phyloP scores from a whole-genome alignment of 208 protist genomes.

The Acanthamoeba polyphaga region DNA sequence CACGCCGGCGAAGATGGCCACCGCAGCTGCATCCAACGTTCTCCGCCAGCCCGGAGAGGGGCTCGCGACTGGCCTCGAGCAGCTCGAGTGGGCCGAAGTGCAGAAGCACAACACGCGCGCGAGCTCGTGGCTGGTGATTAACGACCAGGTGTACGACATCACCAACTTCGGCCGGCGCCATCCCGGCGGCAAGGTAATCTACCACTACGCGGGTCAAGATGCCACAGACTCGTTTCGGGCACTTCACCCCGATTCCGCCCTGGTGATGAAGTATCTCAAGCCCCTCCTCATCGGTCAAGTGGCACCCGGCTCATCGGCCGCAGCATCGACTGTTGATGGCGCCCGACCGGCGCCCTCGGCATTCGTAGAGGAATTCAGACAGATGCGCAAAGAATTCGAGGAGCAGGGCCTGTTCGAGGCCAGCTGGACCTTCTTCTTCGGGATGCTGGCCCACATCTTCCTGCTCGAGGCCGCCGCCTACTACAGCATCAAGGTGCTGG shows the following conservation, averaged over 20 bases:
- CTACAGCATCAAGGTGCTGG: neutral
- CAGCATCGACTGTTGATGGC: too few species aligned
- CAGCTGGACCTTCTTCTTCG: slow-evolving; percentile 3
- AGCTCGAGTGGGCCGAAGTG: slow-evolving; percentile 17
- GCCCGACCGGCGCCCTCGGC: neutral
- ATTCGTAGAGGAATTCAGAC: slow-evolving; percentile 3
- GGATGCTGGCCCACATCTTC: slow-evolving; percentile 10
- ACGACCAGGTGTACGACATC: slow-evolving; percentile 36
- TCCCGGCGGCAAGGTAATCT: slow-evolving; percentile 15
- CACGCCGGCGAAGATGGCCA: too few species aligned
- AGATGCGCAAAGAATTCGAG: slow-evolving; percentile 30
- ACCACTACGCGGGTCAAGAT: slow-evolving; percentile 17
- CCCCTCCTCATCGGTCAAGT: neutral
- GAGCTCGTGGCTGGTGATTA: slow-evolving; percentile 15
- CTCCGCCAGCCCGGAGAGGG: neutral
- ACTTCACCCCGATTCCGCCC: neutral
- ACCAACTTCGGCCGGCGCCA: slow-evolving; percentile 10
- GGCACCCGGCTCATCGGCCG: neutral
- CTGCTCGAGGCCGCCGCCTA: neutral
- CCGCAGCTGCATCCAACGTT: neutral
- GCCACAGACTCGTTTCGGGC: neutral
- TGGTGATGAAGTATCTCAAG: neutral
- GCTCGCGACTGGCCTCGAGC: neutral
- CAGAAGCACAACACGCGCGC: slow-evolving; percentile 49
- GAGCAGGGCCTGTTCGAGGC: slow-evolving; percentile 31